Evolutionary conservation across 225 moss, liverwort and hornwort species (phyloP).

Genomic region (Pseudisothecium myosuroides): DNA sequence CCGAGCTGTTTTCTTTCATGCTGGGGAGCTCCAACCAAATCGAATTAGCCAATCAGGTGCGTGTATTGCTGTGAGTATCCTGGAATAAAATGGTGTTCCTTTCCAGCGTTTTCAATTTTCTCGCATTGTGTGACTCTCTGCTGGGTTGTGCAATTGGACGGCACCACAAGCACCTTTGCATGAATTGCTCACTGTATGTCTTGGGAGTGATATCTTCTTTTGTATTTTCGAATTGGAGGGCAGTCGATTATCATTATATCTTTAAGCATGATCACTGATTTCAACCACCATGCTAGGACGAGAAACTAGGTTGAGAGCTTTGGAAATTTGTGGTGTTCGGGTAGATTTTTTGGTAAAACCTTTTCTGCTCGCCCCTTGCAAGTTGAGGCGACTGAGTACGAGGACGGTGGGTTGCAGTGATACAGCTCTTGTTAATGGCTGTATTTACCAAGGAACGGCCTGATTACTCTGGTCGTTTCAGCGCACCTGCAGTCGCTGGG

Average conservation of each 20-base stretch:
- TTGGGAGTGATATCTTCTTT: not conserved
- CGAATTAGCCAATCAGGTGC: conserved; percentile 12
- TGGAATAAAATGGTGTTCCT: not conserved
- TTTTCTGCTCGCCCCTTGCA: not conserved
- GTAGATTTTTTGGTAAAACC: not conserved
- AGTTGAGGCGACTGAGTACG: conserved; percentile 2
- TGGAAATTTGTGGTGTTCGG: not conserved
- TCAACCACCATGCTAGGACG: not conserved
- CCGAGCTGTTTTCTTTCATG: conserved; percentile 12
- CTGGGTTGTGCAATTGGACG: not conserved
- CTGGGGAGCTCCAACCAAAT: not conserved
- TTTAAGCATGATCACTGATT: not conserved
- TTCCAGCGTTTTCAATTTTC: not conserved
- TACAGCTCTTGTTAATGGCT: conserved; percentile 26
- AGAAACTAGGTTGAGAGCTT: not conserved
- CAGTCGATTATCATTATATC: not conserved
- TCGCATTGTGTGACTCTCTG: not conserved
- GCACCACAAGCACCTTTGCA: not conserved
- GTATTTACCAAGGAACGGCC: conserved; percentile 34
- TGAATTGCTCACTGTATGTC: not conserved
- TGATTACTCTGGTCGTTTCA: conserved; percentile 28
- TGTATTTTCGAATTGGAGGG: not conserved
- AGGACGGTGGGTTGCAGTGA: conserved; percentile 12
- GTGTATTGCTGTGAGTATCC: not conserved
- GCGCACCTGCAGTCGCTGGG: conserved; percentile 19